A percentile compares a stretch with the other conserved stretches of the same genome.
phyloP scores from a whole-genome alignment of 192 early-diverging fungal genomes.

The Backusella psychrophila region DNA sequence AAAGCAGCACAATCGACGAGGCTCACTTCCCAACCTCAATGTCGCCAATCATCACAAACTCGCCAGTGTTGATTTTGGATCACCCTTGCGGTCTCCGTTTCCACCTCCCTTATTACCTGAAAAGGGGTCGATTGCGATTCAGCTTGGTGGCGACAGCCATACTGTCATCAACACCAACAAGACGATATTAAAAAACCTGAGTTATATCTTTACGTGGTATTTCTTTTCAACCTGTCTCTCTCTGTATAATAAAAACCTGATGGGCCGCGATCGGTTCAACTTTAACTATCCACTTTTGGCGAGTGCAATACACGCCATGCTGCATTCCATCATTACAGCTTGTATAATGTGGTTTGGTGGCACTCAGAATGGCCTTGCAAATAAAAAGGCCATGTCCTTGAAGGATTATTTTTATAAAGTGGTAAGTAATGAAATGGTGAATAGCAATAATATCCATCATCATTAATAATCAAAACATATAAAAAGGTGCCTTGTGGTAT shows the following conservation, averaged over 20 bases:
- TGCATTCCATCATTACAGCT: slow-evolving; percentile 68
- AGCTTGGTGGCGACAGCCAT: not conserved
- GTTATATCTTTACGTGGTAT: slow-evolving; percentile 68
- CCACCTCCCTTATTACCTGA: not conserved
- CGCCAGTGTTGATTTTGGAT: not conserved
- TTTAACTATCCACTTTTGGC: slow-evolving; percentile 78
- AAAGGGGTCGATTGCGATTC: not conserved
- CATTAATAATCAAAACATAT: not conserved
- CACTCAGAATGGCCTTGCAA: not conserved
- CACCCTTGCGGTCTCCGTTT: not conserved
- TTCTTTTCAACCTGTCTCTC: slow-evolving; percentile 70
- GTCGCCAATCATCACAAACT: not conserved
- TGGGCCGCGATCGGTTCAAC: slow-evolving; percentile 70
- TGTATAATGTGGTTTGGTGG: slow-evolving; percentile 47
- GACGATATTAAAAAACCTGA: slow-evolving; percentile 30
- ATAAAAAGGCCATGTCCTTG: slow-evolving; percentile 20
- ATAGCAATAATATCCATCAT: not conserved
- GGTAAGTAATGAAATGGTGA: slow-evolving; percentile 18
- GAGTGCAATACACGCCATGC: slow-evolving; percentile 69
- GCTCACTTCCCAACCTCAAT: not conserved
- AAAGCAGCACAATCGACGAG: not conserved
- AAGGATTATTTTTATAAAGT: slow-evolving; percentile 35
- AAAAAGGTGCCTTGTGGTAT: slow-evolving; percentile 50
- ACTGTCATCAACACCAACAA: not conserved
- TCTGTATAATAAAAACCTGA: slow-evolving; percentile 85